Evolutionary conservation across 1,139 yeast genomes (phyloP).

Genomic region (Blastobotrys malaysiensis): DNA sequence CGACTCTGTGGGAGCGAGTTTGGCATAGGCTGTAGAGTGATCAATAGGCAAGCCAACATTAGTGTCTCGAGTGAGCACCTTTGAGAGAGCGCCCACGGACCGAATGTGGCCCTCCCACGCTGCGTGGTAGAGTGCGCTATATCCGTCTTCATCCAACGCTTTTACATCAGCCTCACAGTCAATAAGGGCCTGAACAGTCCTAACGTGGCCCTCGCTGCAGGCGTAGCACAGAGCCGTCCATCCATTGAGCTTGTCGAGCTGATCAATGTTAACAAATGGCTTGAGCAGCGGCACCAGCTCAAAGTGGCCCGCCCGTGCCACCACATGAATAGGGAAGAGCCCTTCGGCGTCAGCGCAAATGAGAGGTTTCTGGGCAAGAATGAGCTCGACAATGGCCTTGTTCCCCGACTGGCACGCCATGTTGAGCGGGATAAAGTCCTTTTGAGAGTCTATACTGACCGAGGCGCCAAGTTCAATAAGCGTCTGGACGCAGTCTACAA

Average conservation of each 20-base stretch:
- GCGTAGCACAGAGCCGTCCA: conserved; percentile 96
- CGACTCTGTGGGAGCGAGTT: not conserved
- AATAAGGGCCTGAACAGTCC: conserved; percentile 65
- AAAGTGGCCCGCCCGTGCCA: conserved; percentile 76
- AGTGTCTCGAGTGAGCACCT: conserved; percentile 2
- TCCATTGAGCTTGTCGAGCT: conserved; percentile 74
- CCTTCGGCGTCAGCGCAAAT: conserved; percentile 52
- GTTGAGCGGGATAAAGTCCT: conserved; percentile 70
- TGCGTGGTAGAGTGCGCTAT: conserved; percentile 80
- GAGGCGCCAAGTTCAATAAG: conserved; percentile 41
- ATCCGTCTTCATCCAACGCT: conserved; percentile 76
- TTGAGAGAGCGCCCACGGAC: conserved; percentile 62
- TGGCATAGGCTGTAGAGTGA: conserved; percentile 5
- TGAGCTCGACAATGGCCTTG: conserved; percentile 58
- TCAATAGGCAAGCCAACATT: conserved; percentile 9
- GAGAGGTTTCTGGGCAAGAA: conserved; percentile 40
- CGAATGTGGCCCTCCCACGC: conserved; percentile 89
- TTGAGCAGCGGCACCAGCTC: conserved; percentile 63
- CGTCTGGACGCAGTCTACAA: conserved; percentile 49
- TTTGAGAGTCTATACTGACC: conserved; percentile 36
- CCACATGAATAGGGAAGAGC: conserved; percentile 79
- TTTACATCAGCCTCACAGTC: conserved; percentile 67
- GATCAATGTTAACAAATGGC: conserved; percentile 68
- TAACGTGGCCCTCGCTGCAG: conserved; percentile 75
- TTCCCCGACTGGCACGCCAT: conserved; percentile 88